These are phyloP conservation scores for Pneumocystis carinii DNA, from an alignment of 1,139 yeast genomes.

Conservation along the genomic window DNA sequence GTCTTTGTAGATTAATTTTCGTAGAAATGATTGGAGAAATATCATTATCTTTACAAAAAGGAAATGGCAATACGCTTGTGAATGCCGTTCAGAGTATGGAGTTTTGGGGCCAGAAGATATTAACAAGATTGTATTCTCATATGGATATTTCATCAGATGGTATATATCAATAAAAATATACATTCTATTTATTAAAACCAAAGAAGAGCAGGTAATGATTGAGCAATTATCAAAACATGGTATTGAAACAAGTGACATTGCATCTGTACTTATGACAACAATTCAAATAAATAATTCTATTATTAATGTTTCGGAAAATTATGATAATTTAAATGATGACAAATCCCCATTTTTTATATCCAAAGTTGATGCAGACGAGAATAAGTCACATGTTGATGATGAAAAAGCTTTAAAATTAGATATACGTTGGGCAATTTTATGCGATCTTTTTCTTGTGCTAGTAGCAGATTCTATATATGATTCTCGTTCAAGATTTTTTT, in stretches of 20 bases:
- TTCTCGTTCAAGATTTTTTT: slow-evolving; percentile 65
- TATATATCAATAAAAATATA: slow-evolving; percentile 3
- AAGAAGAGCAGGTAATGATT: slow-evolving; percentile 62
- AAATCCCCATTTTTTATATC: not conserved
- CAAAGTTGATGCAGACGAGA: slow-evolving; percentile 18
- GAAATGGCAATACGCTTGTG: slow-evolving; percentile 45
- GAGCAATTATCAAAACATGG: slow-evolving; percentile 78
- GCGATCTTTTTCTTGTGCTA: slow-evolving; percentile 71
- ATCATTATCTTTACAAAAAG: slow-evolving; percentile 42
- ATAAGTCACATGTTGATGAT: slow-evolving; percentile 27
- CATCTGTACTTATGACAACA: slow-evolving; percentile 38
- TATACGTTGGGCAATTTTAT: slow-evolving; percentile 80
- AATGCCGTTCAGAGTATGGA: slow-evolving; percentile 68
- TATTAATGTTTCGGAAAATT: not conserved
- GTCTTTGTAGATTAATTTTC: slow-evolving; percentile 58
- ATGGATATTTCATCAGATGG: slow-evolving; percentile 48
- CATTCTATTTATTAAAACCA: not conserved
- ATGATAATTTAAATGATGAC: slow-evolving; percentile 9
- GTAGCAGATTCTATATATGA: slow-evolving; percentile 81
- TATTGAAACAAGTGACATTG: slow-evolving; percentile 54
- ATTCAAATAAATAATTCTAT: slow-evolving; percentile 11
- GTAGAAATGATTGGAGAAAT: slow-evolving; percentile 71
- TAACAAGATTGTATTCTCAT: slow-evolving; percentile 65
- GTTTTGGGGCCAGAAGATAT: slow-evolving; percentile 68
- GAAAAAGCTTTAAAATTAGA: slow-evolving; percentile 32